Conservation (phyloP, 2,329 filamentous ascomycete genomes). For the Sporothrix curviconia region DNA sequence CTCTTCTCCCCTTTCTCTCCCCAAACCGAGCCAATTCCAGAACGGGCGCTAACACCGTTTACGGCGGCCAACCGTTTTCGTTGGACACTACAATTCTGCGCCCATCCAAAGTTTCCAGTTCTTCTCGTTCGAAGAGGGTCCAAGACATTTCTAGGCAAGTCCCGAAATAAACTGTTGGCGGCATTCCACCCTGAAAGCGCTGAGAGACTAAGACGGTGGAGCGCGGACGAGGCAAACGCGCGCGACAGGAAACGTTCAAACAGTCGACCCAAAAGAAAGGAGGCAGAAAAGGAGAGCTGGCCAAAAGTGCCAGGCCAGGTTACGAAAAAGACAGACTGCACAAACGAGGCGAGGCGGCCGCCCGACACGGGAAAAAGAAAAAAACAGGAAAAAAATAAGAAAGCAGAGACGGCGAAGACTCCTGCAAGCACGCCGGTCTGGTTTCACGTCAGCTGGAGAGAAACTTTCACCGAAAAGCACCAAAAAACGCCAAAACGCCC, state of each 20-base stretch:
- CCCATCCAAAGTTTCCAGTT: neutral
- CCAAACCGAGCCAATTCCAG: neutral
- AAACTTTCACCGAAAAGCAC: no score
- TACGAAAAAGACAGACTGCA: neutral
- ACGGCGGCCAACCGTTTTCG: slow-evolving; percentile 7
- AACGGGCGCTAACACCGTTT: neutral
- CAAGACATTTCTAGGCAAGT: neutral
- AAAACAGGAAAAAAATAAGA: neutral
- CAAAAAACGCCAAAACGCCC: neutral
- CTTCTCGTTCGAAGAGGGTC: neutral
- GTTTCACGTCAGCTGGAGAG: neutral
- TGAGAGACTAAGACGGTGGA: neutral
- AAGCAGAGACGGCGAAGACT: neutral
- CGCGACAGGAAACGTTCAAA: neutral
- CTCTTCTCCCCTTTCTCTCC: neutral
- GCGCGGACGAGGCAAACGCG: neutral
- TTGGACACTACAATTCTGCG: no score
- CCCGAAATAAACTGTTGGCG: neutral
- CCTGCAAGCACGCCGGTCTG: neutral
- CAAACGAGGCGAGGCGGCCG: no score
- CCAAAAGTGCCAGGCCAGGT: neutral
- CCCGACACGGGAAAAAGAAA: no score
- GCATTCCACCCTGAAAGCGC: neutral
- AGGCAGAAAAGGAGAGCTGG: neutral
- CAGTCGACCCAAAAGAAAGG: neutral